Evolutionary conservation across 257 asterid genomes (phyloP).

Genomic region (Nicotiana otophora): DNA sequence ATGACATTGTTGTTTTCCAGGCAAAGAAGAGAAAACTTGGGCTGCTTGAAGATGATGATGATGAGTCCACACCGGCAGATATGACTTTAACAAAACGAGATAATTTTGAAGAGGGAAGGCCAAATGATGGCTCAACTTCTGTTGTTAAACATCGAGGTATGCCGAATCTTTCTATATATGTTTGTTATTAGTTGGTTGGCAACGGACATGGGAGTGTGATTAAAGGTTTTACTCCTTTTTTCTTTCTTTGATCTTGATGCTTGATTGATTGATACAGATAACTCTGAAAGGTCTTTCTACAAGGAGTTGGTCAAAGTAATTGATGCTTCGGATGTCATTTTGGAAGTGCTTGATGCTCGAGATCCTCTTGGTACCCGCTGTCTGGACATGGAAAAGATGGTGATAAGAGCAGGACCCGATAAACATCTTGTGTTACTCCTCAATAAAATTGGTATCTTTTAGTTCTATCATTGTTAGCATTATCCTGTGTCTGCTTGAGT

Average conservation of each 20-base stretch:
- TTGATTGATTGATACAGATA: slow-evolving; percentile 33
- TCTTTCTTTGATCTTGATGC: neutral
- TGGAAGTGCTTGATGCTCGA: slow-evolving; percentile 98
- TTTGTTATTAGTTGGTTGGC: neutral
- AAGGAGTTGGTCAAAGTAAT: slow-evolving; percentile 90
- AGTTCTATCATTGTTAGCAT: neutral
- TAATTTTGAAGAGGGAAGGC: slow-evolving; percentile 26
- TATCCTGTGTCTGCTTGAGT: neutral
- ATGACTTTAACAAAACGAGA: slow-evolving; percentile 23
- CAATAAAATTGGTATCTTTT: slow-evolving; percentile 68
- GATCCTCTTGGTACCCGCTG: slow-evolving; percentile 95
- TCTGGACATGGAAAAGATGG: slow-evolving; percentile 89
- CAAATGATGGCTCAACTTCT: slow-evolving; percentile 23
- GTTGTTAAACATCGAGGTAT: slow-evolving; percentile 46
- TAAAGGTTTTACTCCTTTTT: neutral
- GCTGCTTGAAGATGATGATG: slow-evolving; percentile 57
- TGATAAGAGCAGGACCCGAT: slow-evolving; percentile 61
- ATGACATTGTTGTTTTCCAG: slow-evolving; percentile 20
- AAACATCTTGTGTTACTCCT: slow-evolving; percentile 85
- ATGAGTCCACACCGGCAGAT: slow-evolving; percentile 18
- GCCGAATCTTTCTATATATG: slow-evolving; percentile 6
- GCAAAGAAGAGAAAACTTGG: slow-evolving; percentile 83
- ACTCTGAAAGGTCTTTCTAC: slow-evolving; percentile 75
- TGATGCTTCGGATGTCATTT: slow-evolving; percentile 88
- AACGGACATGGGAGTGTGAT: neutral